Base-by-base conservation (phyloP, 2,329 filamentous ascomycete species). In the Purpureocillium takamizusanense region DNA sequence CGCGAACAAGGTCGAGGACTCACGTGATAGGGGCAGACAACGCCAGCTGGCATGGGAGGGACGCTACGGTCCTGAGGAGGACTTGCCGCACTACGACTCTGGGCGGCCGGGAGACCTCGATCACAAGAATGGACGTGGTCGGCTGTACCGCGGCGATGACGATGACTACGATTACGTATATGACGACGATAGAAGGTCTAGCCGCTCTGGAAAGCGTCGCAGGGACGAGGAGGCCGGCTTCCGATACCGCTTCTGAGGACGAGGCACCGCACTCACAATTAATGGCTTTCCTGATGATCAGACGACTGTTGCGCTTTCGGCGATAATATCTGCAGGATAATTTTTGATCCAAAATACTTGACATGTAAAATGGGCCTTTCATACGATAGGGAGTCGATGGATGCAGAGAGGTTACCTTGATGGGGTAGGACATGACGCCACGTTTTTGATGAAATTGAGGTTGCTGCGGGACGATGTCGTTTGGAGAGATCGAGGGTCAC, bases 1-100 rank as follows among this genome's bases (percentile, higher is more conserved):
- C 28, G 64, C 68, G 45, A 66, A 62, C 44, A 57, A 58, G 33
- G 51, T 70, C 10, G 66, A 69, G 47, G 51, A 54, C 36, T 55
- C 57, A 7, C 54, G 56, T 11, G 55, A 58, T 12, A 53, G 54
- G 25, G 58, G 56, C 33, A 52, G 52, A 25, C 46, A 48, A n/a
- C 53, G 51, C 14, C 54, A 62, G 42, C 44, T 55, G 11, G 49
- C 49, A 5, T 61, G 62, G 61, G 61, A 63, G 42, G 43, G 47
- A 12, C 54, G 52, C 23, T 54, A 55, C 40, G 56, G 52, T 9
- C 49, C 38, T 8, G 52, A 55, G n/a, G 49, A 53, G 30, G 48
- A 51, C 35, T 45, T 51, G 32, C 47, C 49, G 12, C 46, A 49
- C 16, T 52, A 55, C 37, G 50, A 55, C 35, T 42, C 46, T 27